phyloP scores from a whole-genome alignment of 1,139 yeast species.

The Groenewaldozyma auringiensis region DNA sequence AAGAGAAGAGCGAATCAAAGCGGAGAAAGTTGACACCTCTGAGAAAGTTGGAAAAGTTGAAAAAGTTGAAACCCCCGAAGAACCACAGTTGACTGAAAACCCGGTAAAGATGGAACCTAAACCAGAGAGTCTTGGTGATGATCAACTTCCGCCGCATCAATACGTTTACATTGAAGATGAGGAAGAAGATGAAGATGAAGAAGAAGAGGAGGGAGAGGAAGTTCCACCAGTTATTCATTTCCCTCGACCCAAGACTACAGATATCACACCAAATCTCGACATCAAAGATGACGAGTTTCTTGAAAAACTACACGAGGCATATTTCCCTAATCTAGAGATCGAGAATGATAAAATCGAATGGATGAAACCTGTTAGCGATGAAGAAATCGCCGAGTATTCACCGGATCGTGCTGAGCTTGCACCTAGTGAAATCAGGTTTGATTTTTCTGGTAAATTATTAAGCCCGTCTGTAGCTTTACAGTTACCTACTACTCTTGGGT shows the following conservation, averaged over 20 bases:
- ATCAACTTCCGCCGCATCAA: not conserved
- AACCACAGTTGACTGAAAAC: not conserved
- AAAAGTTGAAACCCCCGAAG: not conserved
- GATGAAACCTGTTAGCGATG: slow-evolving; percentile 60
- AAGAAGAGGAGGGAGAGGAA: not conserved
- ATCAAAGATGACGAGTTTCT: slow-evolving; percentile 53
- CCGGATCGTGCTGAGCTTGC: slow-evolving; percentile 28
- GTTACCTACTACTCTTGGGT: slow-evolving; percentile 55
- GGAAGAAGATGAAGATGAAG: not conserved
- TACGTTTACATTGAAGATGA: too few species aligned
- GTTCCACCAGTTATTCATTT: slow-evolving; percentile 4
- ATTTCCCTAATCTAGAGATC: slow-evolving; percentile 80
- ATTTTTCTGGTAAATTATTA: slow-evolving; percentile 72
- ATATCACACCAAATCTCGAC: slow-evolving; percentile 13
- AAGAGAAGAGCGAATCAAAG: slow-evolving; percentile 11
- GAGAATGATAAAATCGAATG: slow-evolving; percentile 80
- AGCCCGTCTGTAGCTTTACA: slow-evolving; percentile 40
- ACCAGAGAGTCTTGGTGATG: not conserved
- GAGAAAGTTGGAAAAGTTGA: too few species aligned
- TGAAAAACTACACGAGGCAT: slow-evolving; percentile 72
- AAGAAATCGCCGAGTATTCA: slow-evolving; percentile 32
- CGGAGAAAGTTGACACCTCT: not conserved
- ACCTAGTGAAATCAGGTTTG: slow-evolving; percentile 63
- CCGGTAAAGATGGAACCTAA: not conserved
- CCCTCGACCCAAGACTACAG: slow-evolving; percentile 6